Evolutionary conservation across 306 rosid genomes (phyloP), one percentile per base, ranked within the genome.

Genomic region (Vigna unguiculata): DNA sequence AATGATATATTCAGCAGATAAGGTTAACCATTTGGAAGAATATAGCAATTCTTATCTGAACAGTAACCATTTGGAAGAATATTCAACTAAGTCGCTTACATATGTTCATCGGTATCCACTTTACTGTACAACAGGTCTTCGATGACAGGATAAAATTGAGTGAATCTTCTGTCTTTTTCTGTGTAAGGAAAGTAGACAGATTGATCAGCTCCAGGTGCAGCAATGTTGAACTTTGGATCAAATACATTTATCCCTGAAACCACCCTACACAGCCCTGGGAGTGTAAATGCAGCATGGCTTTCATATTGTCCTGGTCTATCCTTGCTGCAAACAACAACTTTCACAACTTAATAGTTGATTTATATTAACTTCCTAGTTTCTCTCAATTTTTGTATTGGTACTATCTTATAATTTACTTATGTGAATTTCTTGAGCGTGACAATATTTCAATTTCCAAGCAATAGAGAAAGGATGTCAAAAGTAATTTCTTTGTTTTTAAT

Each of bases 191-290:
- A 93, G 69, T 93, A 93, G 69, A 93, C 91, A 6, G 92, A 76
- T 53, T 93, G 98, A 32, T 93, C 97, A 1, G 97, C 97, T 48
- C 97, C 98, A 2, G 98, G 98, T 11, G 98, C 87, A 25, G 94
- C 98, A 59, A 93, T 91, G 83, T 93, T 93, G 92, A 93, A 93
- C 83, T 91, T 93, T 6, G 96, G 94, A 86, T 93, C 98, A 51
- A 87, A 88, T 25, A 93, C 90, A 54, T 88, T 88, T 89, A 91
- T 91, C 58, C 98, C 98, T 5, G 97, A 90, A 68, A 91, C 93
- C 60, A 93, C 91, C 82, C 97, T 84, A 65, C 93, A 93, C 15
- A 93, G 89, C 48, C 98, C 98, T 1, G 98, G 98, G 32, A 93
- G 93, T 1, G 98, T 86, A 81, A 93, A 93, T 55, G 96, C 81